phyloP scores from a whole-genome alignment of 2,329 filamentous ascomycete genomes.

The Spiromastix sp. region DNA sequence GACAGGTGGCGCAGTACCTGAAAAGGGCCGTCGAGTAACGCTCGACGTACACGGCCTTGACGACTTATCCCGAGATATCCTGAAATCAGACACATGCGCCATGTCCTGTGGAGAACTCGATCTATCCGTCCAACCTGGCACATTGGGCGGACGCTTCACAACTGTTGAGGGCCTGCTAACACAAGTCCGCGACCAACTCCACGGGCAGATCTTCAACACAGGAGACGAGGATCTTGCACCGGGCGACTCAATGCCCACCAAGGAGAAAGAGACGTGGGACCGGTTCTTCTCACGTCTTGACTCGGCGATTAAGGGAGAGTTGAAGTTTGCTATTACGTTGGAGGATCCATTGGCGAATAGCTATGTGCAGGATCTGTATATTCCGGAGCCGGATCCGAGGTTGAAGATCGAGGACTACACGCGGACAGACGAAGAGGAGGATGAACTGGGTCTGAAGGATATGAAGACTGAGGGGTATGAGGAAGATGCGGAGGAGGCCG shows the following conservation, averaged over 20 bases:
- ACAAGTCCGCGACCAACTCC: constrained; percentile 83
- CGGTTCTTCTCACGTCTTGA: constrained; percentile 70
- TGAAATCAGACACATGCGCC: constrained; percentile 89
- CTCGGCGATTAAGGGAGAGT: constrained; percentile 67
- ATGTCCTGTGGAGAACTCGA: constrained; percentile 79
- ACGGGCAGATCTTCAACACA: constrained; percentile 74
- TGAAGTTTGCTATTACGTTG: constrained; percentile 72
- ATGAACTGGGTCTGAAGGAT: constrained; percentile 79
- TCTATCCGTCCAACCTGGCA: constrained; percentile 83
- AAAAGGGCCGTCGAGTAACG: constrained; percentile 72
- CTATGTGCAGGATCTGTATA: constrained; percentile 80
- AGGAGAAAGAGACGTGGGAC: constrained; percentile 64
- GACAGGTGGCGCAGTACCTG: constrained; percentile 86
- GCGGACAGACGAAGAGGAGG: constrained; percentile 83
- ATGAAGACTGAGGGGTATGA: constrained; percentile 90
- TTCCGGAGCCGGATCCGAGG: constrained; percentile 72
- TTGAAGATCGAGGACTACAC: constrained; percentile 75
- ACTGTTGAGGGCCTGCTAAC: constrained; percentile 90
- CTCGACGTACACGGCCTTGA: constrained; percentile 57
- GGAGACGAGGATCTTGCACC: constrained; percentile 46
- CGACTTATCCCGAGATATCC: constrained; percentile 83
- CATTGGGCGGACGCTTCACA: constrained; percentile 89
- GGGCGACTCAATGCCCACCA: constrained; percentile 66
- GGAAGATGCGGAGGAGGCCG: constrained; percentile 32
- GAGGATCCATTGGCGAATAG: constrained; percentile 84